phyloP scores from a whole-genome alignment of 306 rosid species.

The barrel medic (Medicago truncatula) region DNA sequence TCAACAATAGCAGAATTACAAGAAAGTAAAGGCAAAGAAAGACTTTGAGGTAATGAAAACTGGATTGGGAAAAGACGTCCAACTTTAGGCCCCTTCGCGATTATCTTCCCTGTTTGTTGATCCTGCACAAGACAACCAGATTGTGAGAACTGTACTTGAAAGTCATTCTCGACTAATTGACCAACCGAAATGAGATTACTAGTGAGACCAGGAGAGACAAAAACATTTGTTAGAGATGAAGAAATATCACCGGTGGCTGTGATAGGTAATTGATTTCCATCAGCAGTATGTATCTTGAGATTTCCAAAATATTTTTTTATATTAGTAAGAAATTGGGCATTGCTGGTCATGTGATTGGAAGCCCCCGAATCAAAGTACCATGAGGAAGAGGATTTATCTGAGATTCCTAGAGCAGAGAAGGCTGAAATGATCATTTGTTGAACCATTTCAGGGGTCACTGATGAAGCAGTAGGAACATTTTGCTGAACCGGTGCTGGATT shows the following conservation, averaged over 20 bases:
- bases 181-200: not conserved
- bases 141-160: not conserved
- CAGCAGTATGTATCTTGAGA: not conserved
- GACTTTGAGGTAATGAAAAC: no score
- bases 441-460: not conserved
- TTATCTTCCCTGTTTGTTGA: not conserved
- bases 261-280: not conserved
- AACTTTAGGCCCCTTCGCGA: no score
- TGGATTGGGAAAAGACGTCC: no score
- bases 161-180: slow-evolving; percentile 4
- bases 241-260: not conserved
- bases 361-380: slow-evolving; percentile 11
- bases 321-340: not conserved
- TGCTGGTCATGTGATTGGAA: not conserved
- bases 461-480: not conserved
- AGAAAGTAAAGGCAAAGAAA: not conserved
- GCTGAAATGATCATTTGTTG: slow-evolving; percentile 7
- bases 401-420: not conserved
- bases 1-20: not conserved
- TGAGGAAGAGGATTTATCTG: not conserved
- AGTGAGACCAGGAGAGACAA: not conserved
- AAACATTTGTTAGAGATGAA: not conserved
- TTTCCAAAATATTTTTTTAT: not conserved
- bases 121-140: slow-evolving; percentile 4
- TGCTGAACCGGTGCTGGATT: not conserved